These are phyloP conservation scores for Castanea mollissima DNA, from an alignment of 306 rosid genomes.

Conservation along the genomic window DNA sequence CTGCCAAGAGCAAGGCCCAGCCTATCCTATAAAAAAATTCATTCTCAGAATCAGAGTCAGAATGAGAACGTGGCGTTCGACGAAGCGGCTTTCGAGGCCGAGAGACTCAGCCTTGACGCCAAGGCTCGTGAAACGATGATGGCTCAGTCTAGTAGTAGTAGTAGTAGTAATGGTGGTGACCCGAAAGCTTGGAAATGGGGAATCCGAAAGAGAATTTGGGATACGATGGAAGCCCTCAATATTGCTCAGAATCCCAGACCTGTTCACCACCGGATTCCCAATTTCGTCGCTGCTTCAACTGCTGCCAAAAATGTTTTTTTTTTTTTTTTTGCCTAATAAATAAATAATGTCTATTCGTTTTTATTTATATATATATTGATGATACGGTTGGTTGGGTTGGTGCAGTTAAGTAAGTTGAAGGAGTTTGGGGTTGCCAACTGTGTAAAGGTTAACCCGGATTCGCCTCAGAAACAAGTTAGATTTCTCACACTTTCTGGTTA, in stretches of 20 bases:
- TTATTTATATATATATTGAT: neutral
- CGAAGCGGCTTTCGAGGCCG: constrained; percentile 75
- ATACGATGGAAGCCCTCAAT: constrained; percentile 62
- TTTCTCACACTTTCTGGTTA: constrained; percentile 83
- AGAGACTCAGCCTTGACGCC: constrained; percentile 71
- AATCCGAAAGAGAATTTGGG: constrained; percentile 85
- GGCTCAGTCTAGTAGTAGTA: constrained; percentile 28
- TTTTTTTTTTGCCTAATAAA: neutral
- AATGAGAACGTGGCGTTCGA: constrained; percentile 31
- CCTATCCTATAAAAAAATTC: neutral
- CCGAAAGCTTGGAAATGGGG: constrained; percentile 97
- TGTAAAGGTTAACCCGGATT: constrained; percentile 95
- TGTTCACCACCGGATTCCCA: constrained; percentile 93
- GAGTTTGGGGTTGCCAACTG: constrained; percentile 55
- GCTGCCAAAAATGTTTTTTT: constrained; percentile 63
- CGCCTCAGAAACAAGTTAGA: constrained; percentile 97
- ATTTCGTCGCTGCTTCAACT: constrained; percentile 69
- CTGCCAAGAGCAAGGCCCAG: neutral
- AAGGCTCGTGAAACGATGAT: constrained; percentile 69
- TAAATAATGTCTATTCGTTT: neutral
- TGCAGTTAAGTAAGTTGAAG: constrained; percentile 66
- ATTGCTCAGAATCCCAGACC: constrained; percentile 75
- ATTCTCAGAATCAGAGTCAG: constrained; percentile 23
- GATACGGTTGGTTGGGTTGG: constrained; percentile 19
- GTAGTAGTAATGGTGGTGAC: constrained; percentile 37